Evolutionary conservation across 768 basidiomycete species (phyloP).

Genomic region (Serendipita indica): DNA sequence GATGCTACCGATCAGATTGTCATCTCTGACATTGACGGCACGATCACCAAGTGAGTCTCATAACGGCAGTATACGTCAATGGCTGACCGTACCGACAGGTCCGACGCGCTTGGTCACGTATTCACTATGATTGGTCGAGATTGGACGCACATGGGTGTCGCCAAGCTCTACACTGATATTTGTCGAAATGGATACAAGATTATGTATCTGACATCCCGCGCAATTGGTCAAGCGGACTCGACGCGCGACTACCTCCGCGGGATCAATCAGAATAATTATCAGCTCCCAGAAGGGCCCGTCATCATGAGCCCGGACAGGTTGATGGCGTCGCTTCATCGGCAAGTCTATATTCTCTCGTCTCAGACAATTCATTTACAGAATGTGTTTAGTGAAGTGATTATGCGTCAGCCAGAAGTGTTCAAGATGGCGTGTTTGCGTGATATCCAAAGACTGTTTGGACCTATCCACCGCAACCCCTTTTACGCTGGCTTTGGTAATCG

Average conservation of each 20-base stretch:
- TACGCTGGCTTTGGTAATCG: slow-evolving; percentile 97
- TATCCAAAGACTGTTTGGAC: slow-evolving; percentile 80
- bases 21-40: slow-evolving; percentile 96
- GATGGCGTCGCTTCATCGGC: slow-evolving; percentile 91
- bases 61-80: not conserved
- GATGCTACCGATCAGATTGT: slow-evolving; percentile 81
- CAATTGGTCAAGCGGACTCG: slow-evolving; percentile 95
- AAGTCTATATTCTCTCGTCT: slow-evolving; percentile 17
- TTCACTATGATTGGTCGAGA: slow-evolving; percentile 96
- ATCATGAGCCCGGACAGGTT: slow-evolving; percentile 97
- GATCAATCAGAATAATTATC: slow-evolving; percentile 90
- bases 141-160: slow-evolving; percentile 96
- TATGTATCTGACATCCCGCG: slow-evolving; percentile 92
- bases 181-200: slow-evolving; percentile 92
- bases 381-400: slow-evolving; percentile 73
- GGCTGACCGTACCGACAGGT: slow-evolving; percentile 37
- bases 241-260: slow-evolving; percentile 89
- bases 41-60: slow-evolving; percentile 77
- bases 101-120: slow-evolving; percentile 90
- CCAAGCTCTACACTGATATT: slow-evolving; percentile 94
- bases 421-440: slow-evolving; percentile 98
- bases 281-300: slow-evolving; percentile 94
- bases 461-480: slow-evolving; percentile 58
- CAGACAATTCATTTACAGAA: not conserved
- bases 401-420: slow-evolving; percentile 99